Percentiles rank a stretch among this genome's conserved stretches.
phyloP scores from a whole-genome alignment of 2,329 filamentous ascomycete species.

The Mollisiaceae sp. region DNA sequence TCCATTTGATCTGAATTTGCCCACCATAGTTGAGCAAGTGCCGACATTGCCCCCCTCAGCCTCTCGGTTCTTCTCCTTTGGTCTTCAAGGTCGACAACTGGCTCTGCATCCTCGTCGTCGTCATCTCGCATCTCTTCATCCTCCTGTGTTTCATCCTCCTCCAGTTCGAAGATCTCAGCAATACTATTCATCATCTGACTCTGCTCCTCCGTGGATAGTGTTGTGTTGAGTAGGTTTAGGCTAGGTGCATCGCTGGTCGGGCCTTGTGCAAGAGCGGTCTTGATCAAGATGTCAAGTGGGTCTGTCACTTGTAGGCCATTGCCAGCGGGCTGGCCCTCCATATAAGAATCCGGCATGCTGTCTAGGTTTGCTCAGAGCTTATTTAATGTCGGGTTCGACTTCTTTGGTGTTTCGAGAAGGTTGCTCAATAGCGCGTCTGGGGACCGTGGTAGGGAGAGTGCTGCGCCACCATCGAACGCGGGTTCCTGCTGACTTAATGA shows the following conservation, averaged over 20 bases:
- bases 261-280: background rate
- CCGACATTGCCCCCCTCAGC: constrained; percentile 32
- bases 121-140: constrained; percentile 24
- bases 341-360: constrained; percentile 14
- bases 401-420: background rate
- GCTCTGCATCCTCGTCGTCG: constrained; percentile 33
- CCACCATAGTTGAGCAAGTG: constrained; percentile 47
- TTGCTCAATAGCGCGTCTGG: background rate
- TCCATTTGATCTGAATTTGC: constrained; percentile 51
- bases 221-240: background rate
- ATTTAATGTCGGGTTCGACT: background rate
- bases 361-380: constrained; percentile 1
- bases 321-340: constrained; percentile 14
- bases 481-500: background rate
- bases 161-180: constrained; percentile 16
- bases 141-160: constrained; percentile 13
- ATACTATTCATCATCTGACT: constrained; percentile 16
- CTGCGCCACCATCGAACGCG: constrained; percentile 18
- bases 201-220: constrained; percentile 16
- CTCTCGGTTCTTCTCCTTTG: constrained; percentile 37
- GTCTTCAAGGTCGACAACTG: constrained; percentile 39
- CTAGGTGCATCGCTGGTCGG: background rate
- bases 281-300: constrained; percentile 11
- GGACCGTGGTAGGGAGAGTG: constrained; percentile 2
- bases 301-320: constrained; percentile 12